phyloP scores from a whole-genome alignment of 306 rosid species.

The cucumber (Cucumis sativus) region DNA sequence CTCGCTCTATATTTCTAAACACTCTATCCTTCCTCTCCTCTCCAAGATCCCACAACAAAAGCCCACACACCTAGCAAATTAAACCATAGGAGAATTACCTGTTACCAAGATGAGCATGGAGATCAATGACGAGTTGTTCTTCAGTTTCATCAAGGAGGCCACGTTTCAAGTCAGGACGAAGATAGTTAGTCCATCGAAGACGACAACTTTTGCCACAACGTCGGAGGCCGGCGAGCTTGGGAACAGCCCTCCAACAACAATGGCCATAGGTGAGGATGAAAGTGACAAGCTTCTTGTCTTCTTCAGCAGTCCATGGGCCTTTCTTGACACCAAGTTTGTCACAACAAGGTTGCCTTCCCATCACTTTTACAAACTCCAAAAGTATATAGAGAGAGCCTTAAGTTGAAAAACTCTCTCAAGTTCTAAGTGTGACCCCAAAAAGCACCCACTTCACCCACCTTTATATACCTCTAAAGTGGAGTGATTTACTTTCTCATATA shows the following conservation, averaged over 20 bases:
- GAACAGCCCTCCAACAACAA: conserved; percentile 92
- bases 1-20: too few relatives aligned
- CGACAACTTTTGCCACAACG: conserved; percentile 96
- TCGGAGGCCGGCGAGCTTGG: conserved; percentile 75
- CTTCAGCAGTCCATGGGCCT: conserved; percentile 95
- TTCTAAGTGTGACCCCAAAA: neutral
- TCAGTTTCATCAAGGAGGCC: conserved; percentile 67
- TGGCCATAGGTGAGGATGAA: conserved; percentile 75
- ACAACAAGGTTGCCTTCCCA: conserved; percentile 98
- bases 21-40: too few relatives aligned
- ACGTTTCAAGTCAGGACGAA: conserved; percentile 80
- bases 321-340: conserved; percentile 94
- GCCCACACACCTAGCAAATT: too few relatives aligned
- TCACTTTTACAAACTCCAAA: conserved; percentile 4
- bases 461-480: neutral
- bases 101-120: conserved; percentile 82
- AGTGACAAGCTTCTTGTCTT: conserved; percentile 67
- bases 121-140: conserved; percentile 74
- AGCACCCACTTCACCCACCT: neutral
- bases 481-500: neutral
- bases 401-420: neutral
- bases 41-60: too few relatives aligned
- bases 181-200: conserved; percentile 92
- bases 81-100: conserved; percentile 17
- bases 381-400: neutral